Base-by-base conservation (phyloP, 73 alveolate species). In the Strombidium stylifer region DNA sequence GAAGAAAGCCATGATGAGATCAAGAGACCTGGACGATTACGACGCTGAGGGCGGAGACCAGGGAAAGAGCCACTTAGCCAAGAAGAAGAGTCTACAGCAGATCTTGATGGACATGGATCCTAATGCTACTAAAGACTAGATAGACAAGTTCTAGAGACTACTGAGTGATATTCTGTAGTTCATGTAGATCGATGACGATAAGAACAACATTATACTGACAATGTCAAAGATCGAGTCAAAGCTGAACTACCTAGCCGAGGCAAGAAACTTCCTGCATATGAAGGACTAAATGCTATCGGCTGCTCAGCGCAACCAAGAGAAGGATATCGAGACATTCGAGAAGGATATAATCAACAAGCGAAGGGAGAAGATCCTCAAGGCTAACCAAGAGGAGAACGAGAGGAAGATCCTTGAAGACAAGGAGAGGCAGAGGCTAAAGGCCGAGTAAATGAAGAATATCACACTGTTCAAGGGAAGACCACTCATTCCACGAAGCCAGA, bases 381-480 rank as follows among this genome's bases (percentile, higher is more conserved):
- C 23, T 45, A 60, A 40, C 18, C 37, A 37, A 39, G 23, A 60
- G 41, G 25, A 18, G 24, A 6, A 2, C 4, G 74, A 60, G 37
- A 11, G 42, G 24, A 37, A n/a, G 26, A 6, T 23, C 14, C 60
- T 12, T 23, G 74, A 60, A 25, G 74, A 60, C 14, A 20, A 48
- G 31, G n/a, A 42, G 48, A n/a, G 31, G 3, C 37, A 60, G 48
- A 60, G 3, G 28, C 61, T 6, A 15, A 37, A 60, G 32, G 42
- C 42, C 15, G 42, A 21, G 28, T 40, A 60, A 26, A 26, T 40
- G 26, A 60, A 60, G 3, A 24, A 60, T 7, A 23, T 60, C 26
- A 60, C 37, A 47, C 37, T 60, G 2, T 40, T 60, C 20, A 1
- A 20, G n/a, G 74, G 74, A 46, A 60, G 60, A 47, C 37, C n/a